Evolutionary conservation across 257 asterid species (phyloP), one percentile per base, ranked within the genome.

Genomic region (Salvia splendens): DNA sequence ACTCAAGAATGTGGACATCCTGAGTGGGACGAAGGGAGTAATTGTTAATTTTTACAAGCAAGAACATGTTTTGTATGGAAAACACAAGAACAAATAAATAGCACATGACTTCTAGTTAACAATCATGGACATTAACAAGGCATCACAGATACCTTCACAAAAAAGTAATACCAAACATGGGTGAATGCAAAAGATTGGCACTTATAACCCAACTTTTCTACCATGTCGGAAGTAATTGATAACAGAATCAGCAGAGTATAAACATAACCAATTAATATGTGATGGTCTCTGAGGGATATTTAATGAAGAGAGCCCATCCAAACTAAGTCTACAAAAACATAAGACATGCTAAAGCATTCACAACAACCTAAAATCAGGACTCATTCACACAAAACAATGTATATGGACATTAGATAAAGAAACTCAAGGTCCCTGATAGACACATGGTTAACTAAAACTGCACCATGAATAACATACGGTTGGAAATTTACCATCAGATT

Each of bases 391-490:
- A 24, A 36, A 33, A 70, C 50, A 12, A 20, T 45, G 36, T 51
- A 12, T 4, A n/a, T n/a, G 30, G 30, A 24, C 2, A 24, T 24
- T 24, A 64, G 46, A 64, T 60, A 20, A 55, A 45, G 16, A 69
- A 59, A 14, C 61, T 56, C 69, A 61, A 62, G 38, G 69, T 46
- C 47, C 38, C 69, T 71, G 55, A 68, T 59, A 57, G 46, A 52
- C 68, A 33, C 54, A 46, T 0, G 8, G 33, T 8, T 17, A 50
- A 24, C 56, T 67, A 48, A 49, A 12, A 58, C 30, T 46, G 65
- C 54, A 74, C 7, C 40, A 20, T 46, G 36, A 48, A 11, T 48
- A 15, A 60, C 47, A 42, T 17, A 41, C 66, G 73, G 40, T 9
- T 12, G 30, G 3, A 56, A 49, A 30, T 16, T 28, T 8, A 55